Evolutionary conservation across 306 rosid species (phyloP), one percentile per base, ranked within the genome.

Genomic region (Citrullus mucosospermus): DNA sequence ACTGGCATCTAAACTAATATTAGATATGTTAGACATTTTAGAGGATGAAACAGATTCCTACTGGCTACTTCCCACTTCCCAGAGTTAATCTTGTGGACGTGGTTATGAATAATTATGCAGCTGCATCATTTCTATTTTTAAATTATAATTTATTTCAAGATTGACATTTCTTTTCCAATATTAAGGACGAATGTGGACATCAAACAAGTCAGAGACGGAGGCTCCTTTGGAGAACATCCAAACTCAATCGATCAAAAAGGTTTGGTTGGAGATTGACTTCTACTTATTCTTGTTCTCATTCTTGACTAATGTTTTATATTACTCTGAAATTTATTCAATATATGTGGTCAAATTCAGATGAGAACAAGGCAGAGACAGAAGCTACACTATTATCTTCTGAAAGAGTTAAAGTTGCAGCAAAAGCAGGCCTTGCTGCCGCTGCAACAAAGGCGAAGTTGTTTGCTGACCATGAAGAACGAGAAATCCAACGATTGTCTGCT

Each of bases 391-490:
- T 93, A 83, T 88, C 90, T 55, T 59, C 85, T 76, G 93, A 96
- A 78, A 93, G 89, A 82, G 96, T 92, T 82, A 85, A 91, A 88
- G 93, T 84, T 76, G 98, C 99, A 43, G 97, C 98, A 18, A 83
- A 89, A 84, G 99, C 87, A 30, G 99, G 99, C 86, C 91, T 96
- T 62, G 93, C 96, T 79, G 98, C 98, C 34, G 99, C 99, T 75
- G 99, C 98, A 74, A 90, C 90, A 80, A 96, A 96, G 86, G 96
- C 99, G 36, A 96, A 96, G 85, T 84, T 91, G 77, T 96, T 96
- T 86, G 98, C 98, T 0, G 99, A 96, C 81, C 98, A 96, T 43
- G 99, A 96, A 90, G 99, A 96, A 84, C 88, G 99, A n/a, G 99
- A 96, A 89, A 96, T 96, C 80, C 99, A 96, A 90, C 91, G 99